Base-by-base conservation (phyloP, 805 yeast genomes). In the Nakazawaea siamensis region DNA sequence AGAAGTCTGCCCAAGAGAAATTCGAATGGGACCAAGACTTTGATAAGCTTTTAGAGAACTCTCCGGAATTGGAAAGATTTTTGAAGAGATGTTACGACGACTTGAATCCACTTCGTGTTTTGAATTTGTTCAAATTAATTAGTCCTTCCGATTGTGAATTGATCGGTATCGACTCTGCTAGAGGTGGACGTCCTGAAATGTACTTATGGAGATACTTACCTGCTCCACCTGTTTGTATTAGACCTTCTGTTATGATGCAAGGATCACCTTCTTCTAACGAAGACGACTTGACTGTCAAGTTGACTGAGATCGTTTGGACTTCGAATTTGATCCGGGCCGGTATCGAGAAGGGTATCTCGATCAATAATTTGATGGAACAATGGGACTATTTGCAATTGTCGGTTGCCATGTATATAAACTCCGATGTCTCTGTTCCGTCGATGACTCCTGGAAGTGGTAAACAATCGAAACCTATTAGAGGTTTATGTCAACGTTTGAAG, bases 221-320 rank as follows among this genome's bases (percentile, higher is more conserved):
- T 0, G 97, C 97, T 0, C 98, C 99, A 1, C 99, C 99, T 0
- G 97, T 94, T 14, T 92, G 98, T 68, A 92, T 92, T 37, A 75
- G 99, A 46, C 99, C 99, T 3, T 88, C 97, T 4, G 97, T 92
- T 20, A 68, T 78, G 64, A 86, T 85, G 88, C 87, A 84, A 54
- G 94, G 83, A 45, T 72, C 80, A 5, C 76, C 82, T 18, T 92
- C 94, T 21, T 80, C 94, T 14, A 92, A 92, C 58, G 99, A 92
- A 62, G 99, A 92, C 60, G 99, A 94, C 60, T 65, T 92, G 44
- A 92, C 99, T 0, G 96, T 88, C 21, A 92, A 92, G 54, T 65
- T 92, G 39, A 86, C 97, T 0, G 99, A 92, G 60, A 85, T 92
- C 43, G 97, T 88, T 18, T 90, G 95, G 94, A 86, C 95, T 1